Percentiles rank a stretch among this genome's conserved stretches.
phyloP scores from a whole-genome alignment of 2,329 filamentous ascomycete genomes.

The Arthrobotrys musiformis region DNA sequence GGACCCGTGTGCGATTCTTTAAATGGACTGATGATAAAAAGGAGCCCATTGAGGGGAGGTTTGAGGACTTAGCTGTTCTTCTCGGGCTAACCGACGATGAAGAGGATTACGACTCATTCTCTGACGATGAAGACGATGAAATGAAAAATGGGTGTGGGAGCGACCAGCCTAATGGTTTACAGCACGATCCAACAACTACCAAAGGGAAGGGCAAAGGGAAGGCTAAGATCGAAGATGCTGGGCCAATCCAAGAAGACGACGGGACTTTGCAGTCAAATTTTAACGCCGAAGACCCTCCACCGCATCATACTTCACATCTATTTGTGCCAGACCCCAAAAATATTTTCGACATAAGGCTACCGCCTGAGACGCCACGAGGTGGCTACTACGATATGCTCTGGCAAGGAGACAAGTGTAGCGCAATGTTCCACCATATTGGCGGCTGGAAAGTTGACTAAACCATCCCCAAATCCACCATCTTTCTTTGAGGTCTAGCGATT shows the following conservation, averaged over 20 bases:
- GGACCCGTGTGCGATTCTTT: slow-evolving; percentile 52
- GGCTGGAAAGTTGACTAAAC: slow-evolving; percentile 41
- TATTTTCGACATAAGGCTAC: slow-evolving; percentile 43
- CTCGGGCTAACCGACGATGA: slow-evolving; percentile 50
- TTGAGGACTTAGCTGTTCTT: slow-evolving; percentile 50
- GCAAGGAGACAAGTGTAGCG: slow-evolving; percentile 51
- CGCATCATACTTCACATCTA: slow-evolving; percentile 44
- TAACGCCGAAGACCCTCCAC: slow-evolving; percentile 7
- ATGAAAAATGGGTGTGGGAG: slow-evolving; percentile 6
- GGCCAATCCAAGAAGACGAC: slow-evolving; percentile 3
- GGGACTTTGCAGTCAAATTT: background rate
- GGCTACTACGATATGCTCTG: slow-evolving; percentile 55
- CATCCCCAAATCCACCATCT: background rate
- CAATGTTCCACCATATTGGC: slow-evolving; percentile 51
- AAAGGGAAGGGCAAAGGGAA: slow-evolving; percentile 50
- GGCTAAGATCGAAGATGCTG: background rate
- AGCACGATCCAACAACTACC: background rate
- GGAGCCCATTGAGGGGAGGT: slow-evolving; percentile 27
- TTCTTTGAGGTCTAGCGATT: slow-evolving; percentile 18
- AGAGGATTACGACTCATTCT: slow-evolving; percentile 46
- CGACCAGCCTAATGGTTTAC: background rate
- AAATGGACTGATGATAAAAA: slow-evolving; percentile 53
- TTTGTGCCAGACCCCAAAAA: slow-evolving; percentile 38
- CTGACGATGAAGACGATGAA: slow-evolving; percentile 33
- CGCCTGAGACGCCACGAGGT: slow-evolving; percentile 44